Evolutionary conservation across 768 basidiomycete species (phyloP), one percentile per base, ranked within the genome.

Genomic region (Trametes maxima): DNA sequence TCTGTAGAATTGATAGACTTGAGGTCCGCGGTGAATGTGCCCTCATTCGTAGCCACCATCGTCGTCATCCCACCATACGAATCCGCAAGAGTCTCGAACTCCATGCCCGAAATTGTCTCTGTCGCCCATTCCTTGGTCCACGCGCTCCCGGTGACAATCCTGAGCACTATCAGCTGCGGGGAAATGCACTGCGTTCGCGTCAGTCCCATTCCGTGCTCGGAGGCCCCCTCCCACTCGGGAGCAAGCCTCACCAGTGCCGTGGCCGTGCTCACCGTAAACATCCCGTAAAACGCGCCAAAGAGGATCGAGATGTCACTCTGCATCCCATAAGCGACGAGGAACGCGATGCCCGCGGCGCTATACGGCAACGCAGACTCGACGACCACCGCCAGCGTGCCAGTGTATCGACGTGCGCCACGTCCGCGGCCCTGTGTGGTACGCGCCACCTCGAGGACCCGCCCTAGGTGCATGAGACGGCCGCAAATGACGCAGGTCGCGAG

Each of bases 341-440:
- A 68, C 39, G 61, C 62, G 35, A 70, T 28, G 24, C 66, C 69
- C 8, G 56, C 46, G n/a, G 59, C 37, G 14, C 65, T 51, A 54
- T 69, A 70, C 33, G 68, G 63, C 14, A 64, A 45, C 24, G 67
- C 65, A n/a, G 59, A 62, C 62, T 70, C 67, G 57, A 65, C 49
- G 42, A 68, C 39, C 16, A 64, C 59, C n/a, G 62, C 17, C 19
- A 62, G 37, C n/a, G 65, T 54, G 44, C 67, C 55, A 0, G 62
- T 64, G 54, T 68, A 68, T n/a, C 28, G 42, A 13, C 24, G 14
- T 25, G 52, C 55, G 25, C 42, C 56, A 1, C n/a, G 8, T 1
- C 47, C 49, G 21, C 56, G 39, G 44, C 42, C 53, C 48, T 44
- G 46, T 6, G 39, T 49, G 37, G 42, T 37, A 16, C 35, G 36